Conservation (phyloP, 192 early-diverging fungal genomes). For the Kickxella alabastrina region DNA sequence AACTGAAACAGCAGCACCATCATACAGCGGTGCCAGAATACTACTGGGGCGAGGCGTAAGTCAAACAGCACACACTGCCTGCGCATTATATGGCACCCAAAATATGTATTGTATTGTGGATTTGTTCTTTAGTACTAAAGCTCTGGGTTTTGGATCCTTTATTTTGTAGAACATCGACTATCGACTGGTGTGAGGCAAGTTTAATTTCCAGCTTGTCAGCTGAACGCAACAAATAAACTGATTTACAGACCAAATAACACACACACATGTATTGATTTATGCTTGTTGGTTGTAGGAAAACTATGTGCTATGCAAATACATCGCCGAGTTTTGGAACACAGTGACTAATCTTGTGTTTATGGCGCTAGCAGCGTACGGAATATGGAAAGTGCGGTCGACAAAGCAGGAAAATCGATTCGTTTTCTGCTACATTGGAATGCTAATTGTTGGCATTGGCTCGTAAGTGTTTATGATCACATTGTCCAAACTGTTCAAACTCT, state of each 20-base stretch:
- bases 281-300: constrained; percentile 53
- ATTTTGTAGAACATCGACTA: constrained; percentile 42
- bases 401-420: constrained; percentile 55
- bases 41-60: constrained; percentile 63
- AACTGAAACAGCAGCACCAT: no score
- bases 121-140: no score
- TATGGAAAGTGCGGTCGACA: constrained; percentile 52
- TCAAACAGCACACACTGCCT: background rate
- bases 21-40: constrained; percentile 3
- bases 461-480: constrained; percentile 23
- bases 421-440: constrained; percentile 56
- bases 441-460: constrained; percentile 68
- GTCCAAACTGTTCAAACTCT: background rate
- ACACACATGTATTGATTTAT: no score
- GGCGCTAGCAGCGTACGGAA: constrained; percentile 57
- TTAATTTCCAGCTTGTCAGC: no score
- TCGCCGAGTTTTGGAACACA: constrained; percentile 81
- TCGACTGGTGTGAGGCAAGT: constrained; percentile 52
- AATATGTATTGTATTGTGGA: no score
- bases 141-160: background rate
- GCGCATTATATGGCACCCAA: background rate
- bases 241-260: no score
- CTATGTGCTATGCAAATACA: constrained; percentile 62
- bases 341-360: constrained; percentile 66
- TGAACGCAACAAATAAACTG: no score